Conservation (phyloP, 2,329 filamentous ascomycete species). For the Fusarium dimerum region DNA sequence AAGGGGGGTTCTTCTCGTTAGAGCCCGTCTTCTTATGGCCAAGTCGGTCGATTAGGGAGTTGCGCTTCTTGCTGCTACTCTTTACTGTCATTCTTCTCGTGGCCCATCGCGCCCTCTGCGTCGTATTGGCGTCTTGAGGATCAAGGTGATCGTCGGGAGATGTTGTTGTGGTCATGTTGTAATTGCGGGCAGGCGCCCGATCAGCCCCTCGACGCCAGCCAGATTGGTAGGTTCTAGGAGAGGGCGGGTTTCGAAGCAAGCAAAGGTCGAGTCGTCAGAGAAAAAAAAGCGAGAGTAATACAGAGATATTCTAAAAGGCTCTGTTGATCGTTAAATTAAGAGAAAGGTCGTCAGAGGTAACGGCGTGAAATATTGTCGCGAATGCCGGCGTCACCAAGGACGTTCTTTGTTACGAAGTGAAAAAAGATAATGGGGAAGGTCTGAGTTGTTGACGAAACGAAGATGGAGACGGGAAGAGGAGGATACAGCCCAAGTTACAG, state of each 20-base stretch:
- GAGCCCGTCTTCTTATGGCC: conserved; percentile 63
- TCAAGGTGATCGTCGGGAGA: conserved; percentile 29
- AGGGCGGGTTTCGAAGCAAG: conserved; percentile 14
- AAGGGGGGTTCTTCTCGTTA: conserved; percentile 67
- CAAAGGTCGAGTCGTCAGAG: conserved; percentile 4
- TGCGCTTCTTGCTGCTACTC: conserved; percentile 76
- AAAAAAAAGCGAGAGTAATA: conserved; percentile 8
- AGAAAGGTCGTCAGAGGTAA: conserved; percentile 4
- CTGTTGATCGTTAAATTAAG: conserved; percentile 20
- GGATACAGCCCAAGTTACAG: conserved; percentile 8
- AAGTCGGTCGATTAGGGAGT: conserved; percentile 77
- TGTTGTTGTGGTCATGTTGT: conserved; percentile 37
- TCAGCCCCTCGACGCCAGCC: conserved; percentile 40
- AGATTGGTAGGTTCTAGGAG: conserved; percentile 30
- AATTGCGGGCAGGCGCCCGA: conserved; percentile 42
- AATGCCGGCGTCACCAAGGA: conserved; percentile 22
- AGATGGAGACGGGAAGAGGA: conserved; percentile 16
- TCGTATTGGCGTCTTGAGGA: conserved; percentile 35
- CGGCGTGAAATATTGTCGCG: conserved; percentile 5
- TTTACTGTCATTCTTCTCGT: conserved; percentile 82
- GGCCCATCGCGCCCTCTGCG: conserved; percentile 89
- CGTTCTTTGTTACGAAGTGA: conserved; percentile 24
- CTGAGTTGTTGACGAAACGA: conserved; percentile 21
- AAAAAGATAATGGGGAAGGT: conserved; percentile 18
- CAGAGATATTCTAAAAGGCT: conserved; percentile 26